These are phyloP conservation scores for Apiospora kogelbergensis DNA, from an alignment of 2,329 filamentous ascomycete species.

Conservation along the genomic window DNA sequence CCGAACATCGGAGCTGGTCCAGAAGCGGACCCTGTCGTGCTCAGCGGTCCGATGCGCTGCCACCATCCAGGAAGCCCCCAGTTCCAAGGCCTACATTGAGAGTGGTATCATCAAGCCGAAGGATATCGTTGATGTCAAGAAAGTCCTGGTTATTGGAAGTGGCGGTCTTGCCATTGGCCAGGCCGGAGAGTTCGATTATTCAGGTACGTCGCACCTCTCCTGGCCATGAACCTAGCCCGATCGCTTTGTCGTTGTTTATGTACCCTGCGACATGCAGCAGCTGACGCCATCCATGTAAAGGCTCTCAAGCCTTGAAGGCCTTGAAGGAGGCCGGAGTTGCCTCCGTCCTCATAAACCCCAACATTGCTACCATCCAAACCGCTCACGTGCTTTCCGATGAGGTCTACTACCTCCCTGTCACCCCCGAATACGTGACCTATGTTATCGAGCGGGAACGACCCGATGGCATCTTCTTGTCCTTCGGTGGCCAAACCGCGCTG, in stretches of 20 bases:
- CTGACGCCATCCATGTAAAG: slow-evolving; percentile 45
- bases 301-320: slow-evolving; percentile 93
- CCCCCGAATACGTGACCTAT: slow-evolving; percentile 94
- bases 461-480: slow-evolving; percentile 95
- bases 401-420: slow-evolving; percentile 97
- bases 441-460: slow-evolving; percentile 95
- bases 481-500: slow-evolving; percentile 94
- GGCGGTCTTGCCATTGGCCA: slow-evolving; percentile 96
- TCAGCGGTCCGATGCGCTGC: slow-evolving; percentile 41
- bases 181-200: slow-evolving; percentile 98
- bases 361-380: slow-evolving; percentile 98
- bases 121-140: slow-evolving; percentile 86
- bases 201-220: slow-evolving; percentile 61
- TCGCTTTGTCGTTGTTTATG: slow-evolving; percentile 11
- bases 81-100: slow-evolving; percentile 82
- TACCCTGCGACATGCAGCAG: slow-evolving; percentile 12
- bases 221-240: neutral
- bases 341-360: slow-evolving; percentile 94
- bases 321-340: slow-evolving; percentile 91
- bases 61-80: slow-evolving; percentile 67
- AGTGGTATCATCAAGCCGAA: slow-evolving; percentile 82
- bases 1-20: slow-evolving; percentile 36
- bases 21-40: slow-evolving; percentile 50
- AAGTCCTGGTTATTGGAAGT: slow-evolving; percentile 93
- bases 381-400: slow-evolving; percentile 95